phyloP scores from a whole-genome alignment of 2,329 filamentous ascomycete genomes.

The Sporothrix sp. region DNA sequence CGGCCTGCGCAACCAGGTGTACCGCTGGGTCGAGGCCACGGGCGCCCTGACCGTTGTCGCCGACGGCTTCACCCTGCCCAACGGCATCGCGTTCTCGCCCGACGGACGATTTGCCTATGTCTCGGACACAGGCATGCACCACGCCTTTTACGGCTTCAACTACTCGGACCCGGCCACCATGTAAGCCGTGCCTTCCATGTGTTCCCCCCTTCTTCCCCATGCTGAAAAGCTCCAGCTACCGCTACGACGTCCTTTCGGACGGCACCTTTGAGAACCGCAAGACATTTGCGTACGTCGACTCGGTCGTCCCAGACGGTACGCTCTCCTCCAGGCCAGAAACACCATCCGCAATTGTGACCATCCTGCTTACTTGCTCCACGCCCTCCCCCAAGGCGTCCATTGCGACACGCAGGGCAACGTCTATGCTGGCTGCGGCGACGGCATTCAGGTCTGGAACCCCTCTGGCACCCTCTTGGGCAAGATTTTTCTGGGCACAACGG shows the following conservation, averaged over 20 bases:
- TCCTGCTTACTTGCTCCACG: too few relatives aligned
- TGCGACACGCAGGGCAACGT: conserved; percentile 46
- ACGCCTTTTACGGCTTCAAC: conserved; percentile 34
- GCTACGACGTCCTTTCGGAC: conserved; percentile 35
- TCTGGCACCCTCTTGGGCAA: conserved; percentile 44
- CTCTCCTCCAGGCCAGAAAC: too few relatives aligned
- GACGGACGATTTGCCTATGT: conserved; percentile 44
- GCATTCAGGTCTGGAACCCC: conserved; percentile 40
- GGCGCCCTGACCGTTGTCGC: conserved; percentile 45
- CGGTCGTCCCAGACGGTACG: conserved; percentile 49
- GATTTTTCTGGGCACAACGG: conserved; percentile 38
- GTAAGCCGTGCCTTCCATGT: conserved; percentile 26
- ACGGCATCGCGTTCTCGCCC: conserved; percentile 49
- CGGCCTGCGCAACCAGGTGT: conserved; percentile 47
- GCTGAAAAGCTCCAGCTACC: conserved; percentile 28
- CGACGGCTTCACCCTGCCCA: conserved; percentile 46
- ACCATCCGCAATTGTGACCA: too few relatives aligned
- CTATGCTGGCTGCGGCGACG: conserved; percentile 42
- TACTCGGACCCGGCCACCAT: conserved; percentile 35
- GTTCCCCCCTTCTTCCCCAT: too few relatives aligned
- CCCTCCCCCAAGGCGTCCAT: too few relatives aligned
- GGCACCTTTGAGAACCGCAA: conserved; percentile 39
- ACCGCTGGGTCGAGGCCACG: conserved; percentile 41
- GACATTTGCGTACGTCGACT: conserved; percentile 46
- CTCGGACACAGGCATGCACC: conserved; percentile 40